Evolutionary conservation across 2,329 filamentous ascomycete species (phyloP).

Genomic region (Exutisphaerella laricina): DNA sequence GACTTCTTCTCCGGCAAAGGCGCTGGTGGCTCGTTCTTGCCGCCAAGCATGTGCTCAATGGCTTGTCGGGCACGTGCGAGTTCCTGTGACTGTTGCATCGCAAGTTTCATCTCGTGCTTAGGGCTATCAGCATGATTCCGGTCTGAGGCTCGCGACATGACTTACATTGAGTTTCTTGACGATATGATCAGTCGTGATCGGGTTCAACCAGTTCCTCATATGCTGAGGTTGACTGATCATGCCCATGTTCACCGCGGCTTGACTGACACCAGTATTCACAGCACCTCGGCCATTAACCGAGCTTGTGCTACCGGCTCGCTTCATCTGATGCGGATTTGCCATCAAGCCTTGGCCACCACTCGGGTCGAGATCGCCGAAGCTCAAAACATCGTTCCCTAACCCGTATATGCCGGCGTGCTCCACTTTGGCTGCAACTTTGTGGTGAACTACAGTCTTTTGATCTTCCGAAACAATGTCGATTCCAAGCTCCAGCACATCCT

Average conservation of each 20-base stretch:
- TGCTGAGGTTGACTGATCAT: conserved; percentile 65
- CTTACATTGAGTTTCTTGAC: conserved; percentile 79
- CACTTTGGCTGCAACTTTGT: conserved; percentile 95
- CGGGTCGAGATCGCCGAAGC: conserved; percentile 85
- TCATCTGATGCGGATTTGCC: conserved; percentile 59
- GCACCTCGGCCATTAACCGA: conserved; percentile 55
- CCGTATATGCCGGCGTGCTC: conserved; percentile 86
- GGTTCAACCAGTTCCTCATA: conserved; percentile 77
- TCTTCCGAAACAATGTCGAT: conserved; percentile 99
- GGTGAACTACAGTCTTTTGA: conserved; percentile 96
- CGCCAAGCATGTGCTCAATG: conserved; percentile 67
- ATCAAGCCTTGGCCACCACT: conserved; percentile 63
- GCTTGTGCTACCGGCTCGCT: conserved; percentile 50
- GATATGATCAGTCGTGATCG: conserved; percentile 89
- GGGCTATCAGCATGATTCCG: conserved; percentile 21
- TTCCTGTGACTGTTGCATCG: conserved; percentile 81
- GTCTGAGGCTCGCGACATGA: conserved; percentile 22
- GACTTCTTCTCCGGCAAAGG: conserved; percentile 44
- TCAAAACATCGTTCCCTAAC: conserved; percentile 71
- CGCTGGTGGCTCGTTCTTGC: conserved; percentile 48
- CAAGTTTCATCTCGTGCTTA: conserved; percentile 87
- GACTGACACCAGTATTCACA: conserved; percentile 48
- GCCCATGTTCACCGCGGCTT: conserved; percentile 47
- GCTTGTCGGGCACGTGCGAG: conserved; percentile 77
- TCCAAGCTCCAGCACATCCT: conserved; percentile 87